A percentile compares a stretch with the other conserved stretches of the same genome.
phyloP scores from a whole-genome alignment of 176 grass and related monocot species.

The Dendrocalamus sinicus region DNA sequence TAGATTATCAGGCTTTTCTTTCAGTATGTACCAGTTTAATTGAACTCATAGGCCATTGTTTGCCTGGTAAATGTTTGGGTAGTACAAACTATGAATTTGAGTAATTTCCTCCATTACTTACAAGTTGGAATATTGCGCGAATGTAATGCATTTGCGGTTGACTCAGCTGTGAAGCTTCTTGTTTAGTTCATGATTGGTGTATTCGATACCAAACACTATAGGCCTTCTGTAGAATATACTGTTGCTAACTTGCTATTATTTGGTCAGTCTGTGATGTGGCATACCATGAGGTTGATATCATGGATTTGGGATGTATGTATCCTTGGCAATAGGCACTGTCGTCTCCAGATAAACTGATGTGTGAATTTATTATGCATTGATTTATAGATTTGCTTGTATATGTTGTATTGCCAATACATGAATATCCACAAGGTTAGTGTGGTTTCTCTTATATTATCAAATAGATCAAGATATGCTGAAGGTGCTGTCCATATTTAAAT shows the following conservation, averaged over 20 bases:
- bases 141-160: not conserved
- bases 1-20: constrained; percentile 8
- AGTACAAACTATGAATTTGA: constrained; percentile 12
- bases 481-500: not conserved
- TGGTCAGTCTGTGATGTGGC: not conserved
- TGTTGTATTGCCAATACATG: constrained; percentile 6
- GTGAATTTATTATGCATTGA: constrained; percentile 1
- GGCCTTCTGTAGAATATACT: not conserved
- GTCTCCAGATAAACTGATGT: not conserved
- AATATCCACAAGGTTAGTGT: constrained; percentile 6
- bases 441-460: not conserved
- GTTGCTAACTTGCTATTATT: not conserved
- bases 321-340: not conserved
- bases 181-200: constrained; percentile 21
- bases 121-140: not conserved
- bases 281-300: not conserved
- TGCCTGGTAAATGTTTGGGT: not conserved
- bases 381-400: not conserved
- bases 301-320: constrained; percentile 22
- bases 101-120: not conserved
- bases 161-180: not conserved
- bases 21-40: not conserved
- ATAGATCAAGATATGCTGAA: not conserved
- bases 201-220: not conserved
- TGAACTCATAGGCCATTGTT: not conserved